These are phyloP conservation scores for Acer campestre DNA, from an alignment of 345 rosid genomes.

Conservation along the genomic window DNA sequence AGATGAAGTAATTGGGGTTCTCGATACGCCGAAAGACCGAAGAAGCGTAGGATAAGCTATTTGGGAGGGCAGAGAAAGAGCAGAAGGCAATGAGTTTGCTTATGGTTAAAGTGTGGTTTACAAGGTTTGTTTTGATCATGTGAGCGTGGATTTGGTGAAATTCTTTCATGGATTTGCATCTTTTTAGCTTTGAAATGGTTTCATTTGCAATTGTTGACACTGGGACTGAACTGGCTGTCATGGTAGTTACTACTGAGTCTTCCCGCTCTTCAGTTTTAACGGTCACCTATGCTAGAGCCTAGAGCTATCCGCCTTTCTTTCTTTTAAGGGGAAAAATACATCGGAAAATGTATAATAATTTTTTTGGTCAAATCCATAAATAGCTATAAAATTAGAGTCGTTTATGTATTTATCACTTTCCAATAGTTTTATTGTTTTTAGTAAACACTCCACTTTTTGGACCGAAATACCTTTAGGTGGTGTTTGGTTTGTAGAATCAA, in stretches of 20 bases:
- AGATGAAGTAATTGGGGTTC: constrained; percentile 16
- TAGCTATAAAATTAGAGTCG: no score
- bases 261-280: background rate
- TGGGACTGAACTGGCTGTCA: constrained; percentile 5
- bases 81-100: constrained; percentile 18
- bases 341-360: no score
- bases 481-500: no score
- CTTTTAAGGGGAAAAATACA: no score
- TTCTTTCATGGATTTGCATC: constrained; percentile 16
- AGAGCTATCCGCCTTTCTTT: background rate
- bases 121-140: constrained; percentile 10
- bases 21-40: background rate
- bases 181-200: background rate
- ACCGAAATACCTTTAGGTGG: no score
- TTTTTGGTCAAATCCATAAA: no score
- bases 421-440: no score
- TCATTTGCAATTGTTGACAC: background rate
- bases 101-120: background rate
- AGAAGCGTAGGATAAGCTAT: constrained; percentile 8
- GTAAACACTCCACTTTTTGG: no score
- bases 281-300: background rate
- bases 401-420: no score
- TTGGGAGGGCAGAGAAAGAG: constrained; percentile 5
- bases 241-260: background rate
- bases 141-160: constrained; percentile 18